phyloP scores from a whole-genome alignment of 2,329 filamentous ascomycete genomes.

The Apiospora aurea region DNA sequence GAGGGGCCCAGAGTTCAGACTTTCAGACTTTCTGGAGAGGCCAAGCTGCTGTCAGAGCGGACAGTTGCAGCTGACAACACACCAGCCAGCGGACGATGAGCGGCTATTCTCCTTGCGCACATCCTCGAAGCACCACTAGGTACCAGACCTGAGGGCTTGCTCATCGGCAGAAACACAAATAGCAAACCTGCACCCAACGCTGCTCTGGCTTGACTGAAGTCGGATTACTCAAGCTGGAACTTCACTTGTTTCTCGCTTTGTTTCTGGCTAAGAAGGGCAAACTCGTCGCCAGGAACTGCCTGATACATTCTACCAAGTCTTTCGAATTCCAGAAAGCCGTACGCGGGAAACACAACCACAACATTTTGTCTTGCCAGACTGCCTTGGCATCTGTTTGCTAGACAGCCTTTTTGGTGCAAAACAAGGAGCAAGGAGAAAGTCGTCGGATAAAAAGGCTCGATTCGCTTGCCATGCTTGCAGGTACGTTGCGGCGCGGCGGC shows the following conservation, averaged over 20 bases:
- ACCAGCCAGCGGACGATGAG: not conserved
- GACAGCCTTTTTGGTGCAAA: not conserved
- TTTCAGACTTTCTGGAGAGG: not conserved
- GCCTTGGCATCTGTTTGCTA: too few species aligned
- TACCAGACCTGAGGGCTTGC: not conserved
- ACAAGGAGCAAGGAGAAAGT: not conserved
- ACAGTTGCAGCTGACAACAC: conserved; percentile 7
- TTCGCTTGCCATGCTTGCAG: conserved; percentile 6
- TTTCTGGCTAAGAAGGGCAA: not conserved
- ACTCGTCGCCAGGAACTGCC: not conserved
- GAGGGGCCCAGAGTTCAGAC: not conserved
- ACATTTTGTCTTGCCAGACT: not conserved
- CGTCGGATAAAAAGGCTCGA: not conserved
- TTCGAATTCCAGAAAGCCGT: not conserved
- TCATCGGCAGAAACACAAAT: conserved; percentile 5
- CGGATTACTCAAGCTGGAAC: not conserved
- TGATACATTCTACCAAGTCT: not conserved
- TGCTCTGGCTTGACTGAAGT: not conserved
- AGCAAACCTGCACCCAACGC: not conserved
- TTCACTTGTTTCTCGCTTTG: not conserved
- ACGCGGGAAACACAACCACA: not conserved
- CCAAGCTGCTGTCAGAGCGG: conserved; percentile 17
- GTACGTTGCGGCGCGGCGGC: not conserved
- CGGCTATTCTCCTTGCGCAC: not conserved
- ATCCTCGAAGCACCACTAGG: conserved; percentile 2